Base-by-base conservation (phyloP, 1,284 basidiomycete genomes). In the Pseudomicrostroma phylloplanum region DNA sequence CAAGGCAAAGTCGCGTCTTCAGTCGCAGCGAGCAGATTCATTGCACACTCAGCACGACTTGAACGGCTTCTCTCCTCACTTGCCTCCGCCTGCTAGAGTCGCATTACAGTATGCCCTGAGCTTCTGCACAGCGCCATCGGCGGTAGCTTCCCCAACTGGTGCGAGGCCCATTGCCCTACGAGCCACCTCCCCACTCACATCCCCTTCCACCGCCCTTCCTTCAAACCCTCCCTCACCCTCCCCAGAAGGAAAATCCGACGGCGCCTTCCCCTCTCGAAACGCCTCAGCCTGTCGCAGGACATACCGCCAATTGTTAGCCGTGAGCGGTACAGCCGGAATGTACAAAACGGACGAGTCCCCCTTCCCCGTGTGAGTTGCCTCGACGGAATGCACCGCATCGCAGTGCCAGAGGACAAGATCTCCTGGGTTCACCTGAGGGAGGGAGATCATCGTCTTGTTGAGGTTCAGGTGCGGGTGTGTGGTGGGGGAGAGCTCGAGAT, bases 381-480 rank as follows among this genome's bases (percentile, higher is more conserved):
- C 89, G 39, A 91, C 89, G 0, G 86, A 84, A 74, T 91, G 89
- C 9, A 90, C 84, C 26, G 83, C 81, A 87, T 83, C 88, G 70
- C 87, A 89, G 76, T 91, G 90, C 90, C 90, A 90, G 70, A 86
- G 88, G 0, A 89, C 87, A 72, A 88, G 86, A 75, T 90, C 88
- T 0, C 89, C 89, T 0, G 89, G 88, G 43, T 82, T 81, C 25
- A 87, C 81, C 9, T 89, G 82, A 1, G 88, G 86, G 21, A 86
- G 85, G 40, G 55, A 59, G n/a, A 59, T 56, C 88, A 92, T 91
- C 1, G 86, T 87, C 64, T 83, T 74, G 12, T 81, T 82, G 7
- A 91, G 81, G 62, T 81, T 74, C 43, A 91, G 77, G 77, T 91
- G 89, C 0, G 89, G 90, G 71, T 91, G 89, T 0, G 86, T 86